Evolutionary conservation across 2,329 filamentous ascomycete species (phyloP).

Genomic region (Metarhizium guizhouense): DNA sequence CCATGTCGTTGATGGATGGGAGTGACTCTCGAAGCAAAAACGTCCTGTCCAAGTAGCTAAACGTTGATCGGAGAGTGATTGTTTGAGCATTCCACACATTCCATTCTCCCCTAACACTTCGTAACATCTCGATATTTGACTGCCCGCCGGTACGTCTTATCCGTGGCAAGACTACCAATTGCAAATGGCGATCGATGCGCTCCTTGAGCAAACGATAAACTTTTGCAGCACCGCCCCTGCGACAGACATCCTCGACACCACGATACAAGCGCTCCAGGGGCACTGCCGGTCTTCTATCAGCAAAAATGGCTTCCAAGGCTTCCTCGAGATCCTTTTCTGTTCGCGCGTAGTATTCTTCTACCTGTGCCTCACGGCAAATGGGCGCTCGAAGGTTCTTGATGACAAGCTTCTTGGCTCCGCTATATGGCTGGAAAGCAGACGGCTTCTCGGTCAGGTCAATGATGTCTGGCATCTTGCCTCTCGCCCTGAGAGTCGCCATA

Average conservation of each 20-base stretch:
- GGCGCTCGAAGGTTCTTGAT: conserved; percentile 80
- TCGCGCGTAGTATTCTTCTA: conserved; percentile 69
- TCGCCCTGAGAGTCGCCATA: conserved; percentile 28
- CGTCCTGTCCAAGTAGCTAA: conserved; percentile 88
- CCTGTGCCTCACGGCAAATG: conserved; percentile 47
- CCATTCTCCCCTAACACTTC: conserved; percentile 53
- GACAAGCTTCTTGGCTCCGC: conserved; percentile 76
- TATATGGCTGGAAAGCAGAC: conserved; percentile 58
- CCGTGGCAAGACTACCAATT: conserved; percentile 45
- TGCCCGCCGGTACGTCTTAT: conserved; percentile 40
- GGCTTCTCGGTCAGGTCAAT: conserved; percentile 25
- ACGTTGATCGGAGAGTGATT: conserved; percentile 69
- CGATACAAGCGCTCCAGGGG: conserved; percentile 88
- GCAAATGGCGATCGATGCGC: conserved; percentile 61
- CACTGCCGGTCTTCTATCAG: conserved; percentile 48
- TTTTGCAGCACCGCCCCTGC: conserved; percentile 61
- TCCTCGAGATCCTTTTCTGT: conserved; percentile 66
- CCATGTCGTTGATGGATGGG: conserved; percentile 71
- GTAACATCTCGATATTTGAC: conserved; percentile 56
- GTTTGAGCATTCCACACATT: conserved; percentile 68
- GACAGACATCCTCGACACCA: conserved; percentile 84
- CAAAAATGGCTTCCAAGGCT: conserved; percentile 67
- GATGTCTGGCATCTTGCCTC: conserved; percentile 30
- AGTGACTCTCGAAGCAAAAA: conserved; percentile 68
- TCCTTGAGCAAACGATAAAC: conserved; percentile 58